Evolutionary conservation across 306 rosid genomes (phyloP), one percentile per base, ranked within the genome.

Genomic region (Quercus robur): DNA sequence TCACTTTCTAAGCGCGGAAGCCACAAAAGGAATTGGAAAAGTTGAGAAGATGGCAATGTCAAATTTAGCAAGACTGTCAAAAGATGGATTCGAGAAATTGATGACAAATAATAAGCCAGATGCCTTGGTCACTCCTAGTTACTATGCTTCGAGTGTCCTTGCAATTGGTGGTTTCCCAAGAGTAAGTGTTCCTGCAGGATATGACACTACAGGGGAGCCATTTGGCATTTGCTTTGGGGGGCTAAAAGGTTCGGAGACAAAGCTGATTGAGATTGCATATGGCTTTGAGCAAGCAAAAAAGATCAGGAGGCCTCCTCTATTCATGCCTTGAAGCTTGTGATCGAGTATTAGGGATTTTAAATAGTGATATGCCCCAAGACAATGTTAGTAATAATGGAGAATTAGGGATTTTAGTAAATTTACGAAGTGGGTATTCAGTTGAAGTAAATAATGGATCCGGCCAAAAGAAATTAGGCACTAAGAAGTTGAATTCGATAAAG

Each of bases 91-190:
- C 13, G 81, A 82, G 81, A 81, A 80, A 23, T n/a, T 83, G 33
- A 86, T 86, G 89, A 80, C 56, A 31, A 78, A 76, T 18, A 61
- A 69, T 17, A 54, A 38, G 54, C 59, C 83, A 1, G 84, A 86
- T 56, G 85, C 89, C 3, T 35, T 82, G 82, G 85, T 86, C 49
- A 80, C 89, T 31, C 54, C 77, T 20, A 84, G 84, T 23, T 41
- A 20, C 35, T 49, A 21, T 51, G 84, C 75, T 21, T 73, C 84
- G 17, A 38, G 78, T 28, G 46, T 80, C 46, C 84, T 86, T 19
- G 89, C 82, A 54, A 82, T 86, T 74, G 89, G 89, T 21, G 89
- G 89, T 26, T 86, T 71, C 52, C 89, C 89, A 3, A 85, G 73
- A 33, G 77, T 86, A 18, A 57, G 80, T 75, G 89, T 86, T 28